These are phyloP conservation scores for Talaromyces verruculosus DNA, from an alignment of 2,329 filamentous ascomycete species.

Conservation along the genomic window DNA sequence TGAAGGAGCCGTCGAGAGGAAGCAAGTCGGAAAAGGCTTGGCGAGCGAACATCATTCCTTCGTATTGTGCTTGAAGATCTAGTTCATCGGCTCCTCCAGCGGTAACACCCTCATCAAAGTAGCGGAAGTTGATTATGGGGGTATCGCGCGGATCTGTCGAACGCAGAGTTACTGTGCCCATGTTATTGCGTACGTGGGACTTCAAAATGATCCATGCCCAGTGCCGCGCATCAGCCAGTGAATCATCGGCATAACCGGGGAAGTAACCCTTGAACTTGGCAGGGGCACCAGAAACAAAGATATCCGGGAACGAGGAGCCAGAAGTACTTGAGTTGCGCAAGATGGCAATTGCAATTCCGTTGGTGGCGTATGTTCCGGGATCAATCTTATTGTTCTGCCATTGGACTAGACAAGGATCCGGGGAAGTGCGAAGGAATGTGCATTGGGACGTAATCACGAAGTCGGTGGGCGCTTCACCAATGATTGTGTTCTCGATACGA, in stretches of 20 bases:
- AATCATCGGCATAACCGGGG: slow-evolving; percentile 45
- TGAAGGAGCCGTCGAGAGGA: slow-evolving; percentile 47
- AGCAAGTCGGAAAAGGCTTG: slow-evolving; percentile 44
- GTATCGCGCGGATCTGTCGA: slow-evolving; percentile 63
- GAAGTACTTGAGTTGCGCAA: slow-evolving; percentile 37
- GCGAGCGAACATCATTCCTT: slow-evolving; percentile 57
- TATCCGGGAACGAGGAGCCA: slow-evolving; percentile 50
- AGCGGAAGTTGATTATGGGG: slow-evolving; percentile 64
- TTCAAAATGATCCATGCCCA: slow-evolving; percentile 57
- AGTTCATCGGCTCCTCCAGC: slow-evolving; percentile 47
- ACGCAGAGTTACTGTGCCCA: slow-evolving; percentile 61
- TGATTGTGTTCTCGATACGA: slow-evolving; percentile 37
- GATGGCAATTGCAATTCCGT: slow-evolving; percentile 57
- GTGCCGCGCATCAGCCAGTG: slow-evolving; percentile 40
- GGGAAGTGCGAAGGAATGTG: slow-evolving; percentile 29
- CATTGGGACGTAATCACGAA: slow-evolving; percentile 35
- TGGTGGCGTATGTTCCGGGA: slow-evolving; percentile 49
- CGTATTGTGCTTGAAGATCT: slow-evolving; percentile 54
- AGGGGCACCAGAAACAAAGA: slow-evolving; percentile 57
- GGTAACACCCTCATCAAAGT: slow-evolving; percentile 46
- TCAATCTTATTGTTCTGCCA: slow-evolving; percentile 44
- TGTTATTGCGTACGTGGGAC: slow-evolving; percentile 61
- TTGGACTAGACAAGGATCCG: slow-evolving; percentile 46
- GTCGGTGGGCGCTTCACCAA: slow-evolving; percentile 44
- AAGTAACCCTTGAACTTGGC: slow-evolving; percentile 57